These are phyloP conservation scores for Blastomyces percursus DNA, from an alignment of 2,329 filamentous ascomycete species.

Conservation along the genomic window DNA sequence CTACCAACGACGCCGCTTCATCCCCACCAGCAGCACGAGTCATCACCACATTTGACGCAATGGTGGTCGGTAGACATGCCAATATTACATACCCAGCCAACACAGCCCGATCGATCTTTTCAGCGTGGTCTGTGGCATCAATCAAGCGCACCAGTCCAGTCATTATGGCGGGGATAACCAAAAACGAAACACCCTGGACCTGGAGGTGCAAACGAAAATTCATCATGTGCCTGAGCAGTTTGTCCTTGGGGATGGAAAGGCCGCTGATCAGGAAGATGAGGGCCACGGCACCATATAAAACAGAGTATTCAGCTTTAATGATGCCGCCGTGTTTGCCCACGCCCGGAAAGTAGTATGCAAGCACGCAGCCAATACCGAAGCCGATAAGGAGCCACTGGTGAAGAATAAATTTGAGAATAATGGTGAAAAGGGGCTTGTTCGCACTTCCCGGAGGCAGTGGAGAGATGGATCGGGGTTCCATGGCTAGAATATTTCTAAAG, in stretches of 20 bases:
- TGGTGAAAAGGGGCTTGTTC: not conserved
- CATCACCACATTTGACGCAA: slow-evolving; percentile 65
- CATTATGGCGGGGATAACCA: slow-evolving; percentile 53
- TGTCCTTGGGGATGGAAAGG: slow-evolving; percentile 53
- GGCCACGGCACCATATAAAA: slow-evolving; percentile 58
- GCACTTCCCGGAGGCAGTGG: not conserved
- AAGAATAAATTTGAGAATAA: slow-evolving; percentile 20
- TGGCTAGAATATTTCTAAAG: not conserved
- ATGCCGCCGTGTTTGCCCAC: slow-evolving; percentile 37
- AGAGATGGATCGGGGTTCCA: not conserved
- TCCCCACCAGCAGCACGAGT: slow-evolving; percentile 59
- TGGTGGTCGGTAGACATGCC: slow-evolving; percentile 60
- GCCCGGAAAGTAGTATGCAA: slow-evolving; percentile 46
- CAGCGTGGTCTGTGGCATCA: slow-evolving; percentile 36
- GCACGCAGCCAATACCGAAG: slow-evolving; percentile 43
- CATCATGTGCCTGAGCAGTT: slow-evolving; percentile 49
- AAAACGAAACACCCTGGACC: slow-evolving; percentile 56
- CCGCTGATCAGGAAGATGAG: slow-evolving; percentile 63
- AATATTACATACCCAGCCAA: slow-evolving; percentile 57
- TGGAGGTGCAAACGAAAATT: slow-evolving; percentile 59
- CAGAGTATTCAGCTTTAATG: slow-evolving; percentile 32
- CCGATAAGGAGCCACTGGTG: slow-evolving; percentile 57
- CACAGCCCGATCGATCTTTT: slow-evolving; percentile 49
- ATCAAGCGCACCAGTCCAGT: slow-evolving; percentile 46
- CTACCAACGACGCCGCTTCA: slow-evolving; percentile 53